Percentiles rank a stretch among this genome's conserved stretches.
Conservation (phyloP, 345 rosid species). For the Barbarea vulgaris region DNA sequence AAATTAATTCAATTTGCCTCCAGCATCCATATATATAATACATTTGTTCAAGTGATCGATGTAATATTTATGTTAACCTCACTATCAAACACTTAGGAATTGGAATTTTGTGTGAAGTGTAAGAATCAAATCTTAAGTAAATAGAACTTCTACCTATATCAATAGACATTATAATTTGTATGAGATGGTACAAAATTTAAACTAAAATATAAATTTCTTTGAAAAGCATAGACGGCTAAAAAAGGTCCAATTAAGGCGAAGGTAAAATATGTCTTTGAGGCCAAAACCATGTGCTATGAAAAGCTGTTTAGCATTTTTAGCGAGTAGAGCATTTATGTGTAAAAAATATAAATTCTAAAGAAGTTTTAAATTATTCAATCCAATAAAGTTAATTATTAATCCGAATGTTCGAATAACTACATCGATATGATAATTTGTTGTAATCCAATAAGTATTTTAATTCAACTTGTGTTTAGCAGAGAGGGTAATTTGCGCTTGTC, state of each 20-base stretch:
- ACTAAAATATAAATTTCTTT: not conserved
- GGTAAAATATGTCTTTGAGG: not conserved
- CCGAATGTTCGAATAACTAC: not conserved
- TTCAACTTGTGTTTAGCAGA: not conserved
- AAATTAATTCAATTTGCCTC: conserved; percentile 21
- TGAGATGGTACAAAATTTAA: not conserved
- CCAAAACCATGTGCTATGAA: conserved; percentile 27
- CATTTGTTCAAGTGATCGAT: not conserved
- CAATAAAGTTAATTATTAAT: not conserved
- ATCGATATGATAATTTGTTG: not conserved
- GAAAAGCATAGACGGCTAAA: not conserved
- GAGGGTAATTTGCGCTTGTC: not conserved
- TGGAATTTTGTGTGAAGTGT: conserved; percentile 2
- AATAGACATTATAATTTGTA: conserved; percentile 14
- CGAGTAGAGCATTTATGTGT: not conserved
- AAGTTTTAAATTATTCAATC: not conserved
- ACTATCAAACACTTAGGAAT: conserved; percentile 11
- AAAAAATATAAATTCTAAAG: not conserved
- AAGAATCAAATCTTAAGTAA: conserved; percentile 13
- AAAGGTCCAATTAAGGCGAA: not conserved
- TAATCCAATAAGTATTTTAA: not conserved
- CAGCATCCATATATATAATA: not conserved
- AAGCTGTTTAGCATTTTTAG: conserved; percentile 20
- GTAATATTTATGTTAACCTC: conserved; percentile 2
- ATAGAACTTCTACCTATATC: conserved; percentile 11